Evolutionary conservation across 345 rosid species (phyloP).

Genomic region (Camelina laxa): DNA sequence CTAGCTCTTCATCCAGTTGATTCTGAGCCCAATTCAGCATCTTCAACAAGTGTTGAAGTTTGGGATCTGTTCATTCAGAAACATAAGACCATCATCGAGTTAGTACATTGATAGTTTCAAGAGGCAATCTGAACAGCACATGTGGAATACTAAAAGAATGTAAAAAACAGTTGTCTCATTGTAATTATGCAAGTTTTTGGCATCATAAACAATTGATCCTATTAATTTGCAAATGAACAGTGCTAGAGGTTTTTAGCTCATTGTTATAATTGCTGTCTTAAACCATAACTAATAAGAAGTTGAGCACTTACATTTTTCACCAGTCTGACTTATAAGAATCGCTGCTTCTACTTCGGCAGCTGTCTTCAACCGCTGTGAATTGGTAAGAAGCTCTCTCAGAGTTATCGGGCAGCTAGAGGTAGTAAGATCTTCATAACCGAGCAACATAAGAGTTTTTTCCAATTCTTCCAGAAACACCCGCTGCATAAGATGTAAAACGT

Average conservation of each 20-base stretch:
- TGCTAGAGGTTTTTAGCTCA: neutral
- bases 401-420: constrained; percentile 63
- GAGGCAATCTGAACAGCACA: neutral
- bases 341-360: constrained; percentile 88
- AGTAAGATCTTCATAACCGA: constrained; percentile 70
- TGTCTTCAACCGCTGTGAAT: constrained; percentile 73
- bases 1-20: constrained; percentile 70
- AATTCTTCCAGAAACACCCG: constrained; percentile 77
- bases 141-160: neutral
- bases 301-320: constrained; percentile 64
- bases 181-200: neutral
- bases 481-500: constrained; percentile 39
- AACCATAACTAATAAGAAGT: constrained; percentile 4
- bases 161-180: neutral
- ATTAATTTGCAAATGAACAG: neutral
- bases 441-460: constrained; percentile 66
- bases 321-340: constrained; percentile 84
- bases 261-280: neutral
- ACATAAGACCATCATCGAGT: neutral
- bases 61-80: constrained; percentile 56
- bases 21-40: constrained; percentile 81
- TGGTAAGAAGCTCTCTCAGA: constrained; percentile 67
- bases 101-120: neutral
- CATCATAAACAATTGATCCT: neutral
- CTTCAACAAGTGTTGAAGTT: constrained; percentile 74